A percentile compares a stretch with the other conserved stretches of the same genome.
phyloP scores from a whole-genome alignment of 371 early-diverging fungal genomes.

The Apophysomyces ossiformis region DNA sequence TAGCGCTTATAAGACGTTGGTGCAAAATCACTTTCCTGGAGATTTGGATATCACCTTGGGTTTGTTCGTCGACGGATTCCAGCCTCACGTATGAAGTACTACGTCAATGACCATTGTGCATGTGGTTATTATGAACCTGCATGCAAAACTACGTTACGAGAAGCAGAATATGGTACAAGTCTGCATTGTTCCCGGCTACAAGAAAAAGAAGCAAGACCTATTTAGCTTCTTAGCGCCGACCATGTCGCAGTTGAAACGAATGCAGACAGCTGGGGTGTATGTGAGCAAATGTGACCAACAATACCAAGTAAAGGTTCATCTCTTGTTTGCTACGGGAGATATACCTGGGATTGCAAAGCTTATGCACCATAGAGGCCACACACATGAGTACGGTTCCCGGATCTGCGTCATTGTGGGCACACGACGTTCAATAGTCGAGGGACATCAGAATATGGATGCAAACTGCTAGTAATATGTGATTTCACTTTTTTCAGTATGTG shows the following conservation, averaged over 20 bases:
- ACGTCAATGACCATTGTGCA: slow-evolving; percentile 11
- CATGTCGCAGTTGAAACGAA: background rate
- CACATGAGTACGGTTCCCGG: slow-evolving; percentile 7
- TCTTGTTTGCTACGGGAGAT: slow-evolving; percentile 14
- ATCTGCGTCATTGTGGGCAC: slow-evolving; percentile 9
- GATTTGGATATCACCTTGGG: slow-evolving; percentile 6
- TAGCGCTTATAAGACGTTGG: background rate
- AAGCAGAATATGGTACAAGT: slow-evolving; percentile 3
- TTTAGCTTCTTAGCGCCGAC: slow-evolving; percentile 3
- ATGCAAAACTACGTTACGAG: slow-evolving; percentile 3
- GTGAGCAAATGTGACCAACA: background rate
- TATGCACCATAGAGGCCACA: slow-evolving; percentile 8
- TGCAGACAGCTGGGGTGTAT: background rate
- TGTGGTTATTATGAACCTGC: slow-evolving; percentile 8
- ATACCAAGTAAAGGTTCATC: background rate
- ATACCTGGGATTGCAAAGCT: slow-evolving; percentile 16
- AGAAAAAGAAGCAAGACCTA: background rate
- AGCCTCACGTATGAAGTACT: background rate
- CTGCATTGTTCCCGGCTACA: slow-evolving; percentile 2
- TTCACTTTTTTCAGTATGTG: no score
- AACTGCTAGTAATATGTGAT: no score
- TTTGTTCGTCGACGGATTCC: slow-evolving; percentile 18
- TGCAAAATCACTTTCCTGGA: background rate
- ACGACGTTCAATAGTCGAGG: no score
- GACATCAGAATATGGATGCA: no score